Percentiles rank a stretch among this genome's conserved stretches.
Conservation (phyloP, 805 yeast genomes). For the Blastobotrys parvus region DNA sequence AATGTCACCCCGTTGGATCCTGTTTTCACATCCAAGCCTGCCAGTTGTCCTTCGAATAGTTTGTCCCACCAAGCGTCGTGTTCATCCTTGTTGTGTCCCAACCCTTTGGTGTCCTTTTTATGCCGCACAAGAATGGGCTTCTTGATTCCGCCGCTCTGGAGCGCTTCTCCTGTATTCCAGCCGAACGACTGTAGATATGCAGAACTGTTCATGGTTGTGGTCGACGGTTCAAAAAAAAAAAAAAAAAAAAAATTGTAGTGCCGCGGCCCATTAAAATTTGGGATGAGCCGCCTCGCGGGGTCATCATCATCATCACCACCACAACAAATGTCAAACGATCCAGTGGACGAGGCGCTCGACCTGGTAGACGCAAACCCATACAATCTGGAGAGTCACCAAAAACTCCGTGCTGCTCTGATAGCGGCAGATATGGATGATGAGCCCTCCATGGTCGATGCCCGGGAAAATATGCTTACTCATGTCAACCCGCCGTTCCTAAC, state of each 20-base stretch:
- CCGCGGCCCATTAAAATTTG: too few species aligned
- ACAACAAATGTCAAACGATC: too few species aligned
- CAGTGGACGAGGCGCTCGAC: too few species aligned
- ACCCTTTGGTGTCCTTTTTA: constrained; percentile 82
- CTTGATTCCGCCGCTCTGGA: constrained; percentile 67
- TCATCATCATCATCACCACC: too few species aligned
- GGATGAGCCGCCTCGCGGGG: too few species aligned
- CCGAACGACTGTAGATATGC: constrained; percentile 71
- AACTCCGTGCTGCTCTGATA: too few species aligned
- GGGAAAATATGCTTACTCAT: too few species aligned
- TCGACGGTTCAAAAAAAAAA: neutral
- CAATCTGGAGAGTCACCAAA: too few species aligned
- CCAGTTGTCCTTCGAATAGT: constrained; percentile 86
- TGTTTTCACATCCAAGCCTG: constrained; percentile 52
- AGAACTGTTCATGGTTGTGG: constrained; percentile 56
- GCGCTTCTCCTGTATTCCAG: constrained; percentile 88
- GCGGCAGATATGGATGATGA: too few species aligned
- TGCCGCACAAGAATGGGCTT: constrained; percentile 86
- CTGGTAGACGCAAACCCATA: too few species aligned
- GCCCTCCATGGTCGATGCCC: too few species aligned
- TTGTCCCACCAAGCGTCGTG: constrained; percentile 96
- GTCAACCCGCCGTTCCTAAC: too few species aligned
- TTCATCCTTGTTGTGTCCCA: constrained; percentile 69
- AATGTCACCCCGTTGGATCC: constrained; percentile 36
- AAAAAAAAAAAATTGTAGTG: neutral